Conservation (phyloP, 2,329 filamentous ascomycete genomes). For the Botrytis aclada region DNA sequence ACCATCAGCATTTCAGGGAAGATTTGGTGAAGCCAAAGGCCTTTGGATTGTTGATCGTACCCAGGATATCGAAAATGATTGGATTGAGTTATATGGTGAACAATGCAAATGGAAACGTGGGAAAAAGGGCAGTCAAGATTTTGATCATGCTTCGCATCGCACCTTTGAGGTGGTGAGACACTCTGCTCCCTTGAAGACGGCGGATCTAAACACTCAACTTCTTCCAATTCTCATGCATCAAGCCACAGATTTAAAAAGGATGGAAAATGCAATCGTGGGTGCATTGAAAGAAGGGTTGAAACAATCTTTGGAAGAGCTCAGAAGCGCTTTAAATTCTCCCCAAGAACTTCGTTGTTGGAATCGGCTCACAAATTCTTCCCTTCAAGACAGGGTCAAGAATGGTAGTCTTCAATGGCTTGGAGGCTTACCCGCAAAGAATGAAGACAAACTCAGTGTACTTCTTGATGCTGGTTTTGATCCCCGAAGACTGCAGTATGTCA, state of each 20-base stretch:
- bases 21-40: slow-evolving; percentile 72
- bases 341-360: slow-evolving; percentile 54
- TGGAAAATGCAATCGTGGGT: slow-evolving; percentile 48
- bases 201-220: slow-evolving; percentile 64
- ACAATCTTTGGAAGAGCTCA: slow-evolving; percentile 51
- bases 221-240: slow-evolving; percentile 65
- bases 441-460: slow-evolving; percentile 54
- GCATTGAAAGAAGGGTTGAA: slow-evolving; percentile 51
- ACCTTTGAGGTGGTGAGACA: slow-evolving; percentile 62
- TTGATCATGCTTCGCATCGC: slow-evolving; percentile 47
- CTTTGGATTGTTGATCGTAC: slow-evolving; percentile 64
- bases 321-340: slow-evolving; percentile 50
- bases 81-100: slow-evolving; percentile 65
- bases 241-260: slow-evolving; percentile 44
- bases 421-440: slow-evolving; percentile 31
- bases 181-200: slow-evolving; percentile 48
- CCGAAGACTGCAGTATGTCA: slow-evolving; percentile 46
- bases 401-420: slow-evolving; percentile 28
- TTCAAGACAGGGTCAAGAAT: slow-evolving; percentile 38
- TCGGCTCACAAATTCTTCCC: slow-evolving; percentile 43
- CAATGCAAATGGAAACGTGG: slow-evolving; percentile 66
- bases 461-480: slow-evolving; percentile 60
- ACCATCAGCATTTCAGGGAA: slow-evolving; percentile 65
- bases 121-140: slow-evolving; percentile 40
- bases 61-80: slow-evolving; percentile 48